Base-by-base conservation (phyloP, 169 alveolate species). In the Theileria sp. region DNA sequence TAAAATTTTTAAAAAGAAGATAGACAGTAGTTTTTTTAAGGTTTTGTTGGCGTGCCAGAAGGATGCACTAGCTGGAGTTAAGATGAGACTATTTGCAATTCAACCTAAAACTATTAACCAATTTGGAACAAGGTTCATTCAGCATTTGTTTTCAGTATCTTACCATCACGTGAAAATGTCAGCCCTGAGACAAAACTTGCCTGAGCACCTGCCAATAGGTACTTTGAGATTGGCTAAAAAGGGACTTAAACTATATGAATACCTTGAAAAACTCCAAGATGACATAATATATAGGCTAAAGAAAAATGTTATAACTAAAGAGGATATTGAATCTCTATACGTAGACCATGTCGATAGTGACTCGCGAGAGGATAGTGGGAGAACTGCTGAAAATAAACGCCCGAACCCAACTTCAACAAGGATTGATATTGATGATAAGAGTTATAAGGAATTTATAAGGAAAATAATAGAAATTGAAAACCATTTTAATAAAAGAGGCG, bases 201-300 rank as follows among this genome's bases (percentile, higher is more conserved):
- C 88, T 0, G 84, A 49, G 19, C 81, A 77, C 71, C 58, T 82
- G 68, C 88, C 88, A 38, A 26, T 82, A 26, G 86, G 86, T 0
- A 82, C 25, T 21, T 58, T 54, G 30, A 78, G 81, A 25, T 34
- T 82, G 17, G 88, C 88, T 10, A 17, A 60, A 19, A 69, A 79
- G n/a, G 88, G 80, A 0, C 64, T 28, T 66, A 38, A 28, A 51
- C 62, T 68, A 15, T 34, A 73, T 9, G 21, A 44, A 28, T 49
- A 50, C 44, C 56, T 71, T 38, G 32, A 25, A 19, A 8, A 10
- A 23, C 12, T 44, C 54, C 54, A 44, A 44, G 54, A 13, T 44
- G 17, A 44, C 17, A 44, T 44, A 13, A 44, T 44, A 2, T 44
- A 44, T 44, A 44, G 54, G 8, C 32, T 12, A 8, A 28, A 71